Evolutionary conservation across 2,329 filamentous ascomycete genomes (phyloP), one percentile per base, ranked within the genome.

Genomic region (Aspergillus fumigatus): DNA sequence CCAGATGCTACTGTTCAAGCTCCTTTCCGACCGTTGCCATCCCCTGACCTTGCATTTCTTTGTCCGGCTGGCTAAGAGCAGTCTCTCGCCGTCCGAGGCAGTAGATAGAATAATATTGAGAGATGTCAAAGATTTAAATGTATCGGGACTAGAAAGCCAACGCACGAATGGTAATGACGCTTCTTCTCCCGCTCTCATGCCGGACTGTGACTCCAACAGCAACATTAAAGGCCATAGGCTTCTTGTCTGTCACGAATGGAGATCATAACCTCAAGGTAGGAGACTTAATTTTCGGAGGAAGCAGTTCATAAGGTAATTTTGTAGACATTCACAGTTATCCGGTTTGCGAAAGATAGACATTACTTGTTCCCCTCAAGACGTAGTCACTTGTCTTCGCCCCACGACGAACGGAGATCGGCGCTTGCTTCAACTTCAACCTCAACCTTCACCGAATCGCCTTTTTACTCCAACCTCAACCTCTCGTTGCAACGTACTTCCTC

Each of bases 401-500:
- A 43, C 40, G 21, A 43, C 32, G 32, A 38, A 38, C 14, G 14
- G 14, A 17, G 32, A 17, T 38, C 32, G 40, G n/a, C 40, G 21
- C 40, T 9, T 4, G 14, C 11, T 47, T 23, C n/a, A 47, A 47
- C 43, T 23, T 47, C 43, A 47, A 47, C 43, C 43, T 25, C 23
- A 25, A 21, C 23, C 23, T 47, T 23, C 21, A 11, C 14, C 14
- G 41, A 45, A 7, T n/a, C 32, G 9, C 3, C 8, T 5, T 47
- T 11, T 47, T 47, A 14, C 17, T 47, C 21, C 43, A 17, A 25
- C 43, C 14, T 26, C 43, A 11, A 11, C 21, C 43, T 47, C 21
- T 47, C 43, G 29, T 49, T 55, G 47, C 41, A 56, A 17, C 47
- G 35, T 26, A 45, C 23, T 54, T 11, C n/a, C 47, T 43, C 19